Evolutionary conservation across 768 basidiomycete genomes (phyloP), one percentile per base, ranked within the genome.

Genomic region (Xanthoconium purpureum): DNA sequence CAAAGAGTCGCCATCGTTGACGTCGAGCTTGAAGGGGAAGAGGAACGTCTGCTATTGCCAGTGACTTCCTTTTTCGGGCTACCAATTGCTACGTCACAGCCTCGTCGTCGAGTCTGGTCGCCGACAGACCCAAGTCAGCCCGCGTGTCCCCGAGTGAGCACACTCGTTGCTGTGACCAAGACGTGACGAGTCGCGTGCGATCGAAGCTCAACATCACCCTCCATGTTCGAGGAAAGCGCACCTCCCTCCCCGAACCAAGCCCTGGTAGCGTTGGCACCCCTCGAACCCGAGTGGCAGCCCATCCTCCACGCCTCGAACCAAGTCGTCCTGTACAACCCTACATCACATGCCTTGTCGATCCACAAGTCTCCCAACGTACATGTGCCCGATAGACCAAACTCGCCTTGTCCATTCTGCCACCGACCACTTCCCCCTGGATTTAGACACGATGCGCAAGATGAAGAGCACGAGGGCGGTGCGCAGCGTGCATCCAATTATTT

Each of bases 321-420:
- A 64, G 85, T 94, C 36, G 92, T 94, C 15, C 78, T 94, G 9
- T 94, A 93, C 74, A 91, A 94, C 66, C 85, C 92, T 0, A 85
- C 81, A 2, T 91, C 88, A 1, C 91, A 94, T 66, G 91, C 91
- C 2, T 75, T 94, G 20, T 81, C 91, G 17, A 87, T 91, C 55
- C 77, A 76, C 48, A 59, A 60, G 43, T 72, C 73, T 33, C 66
- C 75, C 37, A 55, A 47, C 52, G 40, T 60, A 5, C 56, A 57
- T 50, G 44, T 63, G 20, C 53, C 75, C 32, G 58, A 69, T 50
- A 52, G 64, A 42, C 47, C 66, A 40, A 57, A 39, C 44, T 65
- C 73, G 32, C 63, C 68, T 5, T 94, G 91, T 72, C 91, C 91
- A 5, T 89, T 88, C 61, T 93, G 91, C 69, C 83, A 88, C 54